These are phyloP conservation scores for Rhynchosporium secalis DNA, from an alignment of 2,329 filamentous ascomycete genomes.

Conservation along the genomic window DNA sequence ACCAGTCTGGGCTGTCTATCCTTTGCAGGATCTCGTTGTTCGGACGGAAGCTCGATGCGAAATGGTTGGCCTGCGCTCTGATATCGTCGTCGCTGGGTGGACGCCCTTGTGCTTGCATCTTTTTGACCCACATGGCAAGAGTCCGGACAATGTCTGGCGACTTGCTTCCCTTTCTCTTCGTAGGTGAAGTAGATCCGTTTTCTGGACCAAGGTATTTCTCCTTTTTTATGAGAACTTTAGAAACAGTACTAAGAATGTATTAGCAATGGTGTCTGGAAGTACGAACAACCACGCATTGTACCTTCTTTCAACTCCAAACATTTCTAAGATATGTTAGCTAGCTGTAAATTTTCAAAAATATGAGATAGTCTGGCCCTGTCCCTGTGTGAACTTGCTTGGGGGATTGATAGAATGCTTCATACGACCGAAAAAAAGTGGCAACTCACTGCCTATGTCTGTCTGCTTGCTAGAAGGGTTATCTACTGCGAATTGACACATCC, in stretches of 20 bases:
- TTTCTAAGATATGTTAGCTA: slow-evolving; percentile 53
- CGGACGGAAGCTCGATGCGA: slow-evolving; percentile 67
- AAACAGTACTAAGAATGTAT: slow-evolving; percentile 76
- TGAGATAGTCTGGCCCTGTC: neutral
- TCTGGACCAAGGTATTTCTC: slow-evolving; percentile 88
- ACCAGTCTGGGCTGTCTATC: slow-evolving; percentile 73
- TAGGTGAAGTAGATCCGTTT: slow-evolving; percentile 75
- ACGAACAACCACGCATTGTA: slow-evolving; percentile 46
- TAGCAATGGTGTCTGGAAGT: slow-evolving; percentile 24
- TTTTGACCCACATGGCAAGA: slow-evolving; percentile 81
- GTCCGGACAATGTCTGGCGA: slow-evolving; percentile 90
- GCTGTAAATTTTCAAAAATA: neutral
- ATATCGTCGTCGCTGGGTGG: slow-evolving; percentile 78
- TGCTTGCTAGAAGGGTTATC: slow-evolving; percentile 90
- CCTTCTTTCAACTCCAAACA: slow-evolving; percentile 98
- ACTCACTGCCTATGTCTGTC: slow-evolving; percentile 85
- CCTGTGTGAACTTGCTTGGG: neutral
- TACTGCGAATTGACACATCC: slow-evolving; percentile 92
- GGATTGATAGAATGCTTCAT: neutral
- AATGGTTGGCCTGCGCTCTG: slow-evolving; percentile 78
- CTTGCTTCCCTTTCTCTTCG: slow-evolving; percentile 79
- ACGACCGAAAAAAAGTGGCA: slow-evolving; percentile 10
- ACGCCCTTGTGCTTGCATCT: slow-evolving; percentile 74
- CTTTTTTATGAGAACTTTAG: slow-evolving; percentile 91
- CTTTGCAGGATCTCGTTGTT: slow-evolving; percentile 71